phyloP scores from a whole-genome alignment of 1,284 basidiomycete species.

The Violaceomyces palustris region DNA sequence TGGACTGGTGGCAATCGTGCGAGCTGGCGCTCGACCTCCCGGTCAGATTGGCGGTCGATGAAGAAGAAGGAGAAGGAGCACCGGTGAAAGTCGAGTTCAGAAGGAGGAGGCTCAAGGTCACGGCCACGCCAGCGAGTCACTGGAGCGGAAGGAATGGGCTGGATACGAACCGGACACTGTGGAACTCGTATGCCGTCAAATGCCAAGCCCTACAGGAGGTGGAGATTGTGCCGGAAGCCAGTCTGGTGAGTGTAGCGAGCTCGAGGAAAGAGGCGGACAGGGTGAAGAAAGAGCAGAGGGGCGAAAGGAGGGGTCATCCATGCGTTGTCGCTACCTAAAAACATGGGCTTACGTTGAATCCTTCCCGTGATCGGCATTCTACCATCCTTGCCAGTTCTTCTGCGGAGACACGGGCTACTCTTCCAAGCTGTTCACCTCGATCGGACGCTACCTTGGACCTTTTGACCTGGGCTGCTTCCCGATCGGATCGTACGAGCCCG shows the following conservation, averaged over 20 bases:
- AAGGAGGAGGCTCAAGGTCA: slow-evolving; percentile 20
- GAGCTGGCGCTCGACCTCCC: slow-evolving; percentile 6
- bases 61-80: not conserved
- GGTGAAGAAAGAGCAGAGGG: too few relatives aligned
- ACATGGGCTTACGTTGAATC: too few relatives aligned
- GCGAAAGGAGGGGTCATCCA: too few relatives aligned
- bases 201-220: too few relatives aligned
- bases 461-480: slow-evolving; percentile 56
- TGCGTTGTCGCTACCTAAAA: too few relatives aligned
- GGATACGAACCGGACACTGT: slow-evolving; percentile 57
- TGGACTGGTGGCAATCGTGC: slow-evolving; percentile 50
- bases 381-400: too few relatives aligned
- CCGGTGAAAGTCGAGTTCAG: not conserved
- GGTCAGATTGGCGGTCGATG: too few relatives aligned
- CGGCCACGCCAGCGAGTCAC: slow-evolving; percentile 51
- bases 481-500: slow-evolving; percentile 53
- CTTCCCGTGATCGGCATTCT: slow-evolving; percentile 3
- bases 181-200: slow-evolving; percentile 43
- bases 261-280: too few relatives aligned
- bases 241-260: too few relatives aligned
- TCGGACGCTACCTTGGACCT: slow-evolving; percentile 55
- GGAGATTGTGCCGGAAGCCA: too few relatives aligned
- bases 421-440: slow-evolving; percentile 53
- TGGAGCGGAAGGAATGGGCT: slow-evolving; percentile 56
- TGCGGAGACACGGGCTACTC: slow-evolving; percentile 55